Conservation (phyloP, 371 early-diverging fungal species). For the Cokeromyces recurvatus region DNA sequence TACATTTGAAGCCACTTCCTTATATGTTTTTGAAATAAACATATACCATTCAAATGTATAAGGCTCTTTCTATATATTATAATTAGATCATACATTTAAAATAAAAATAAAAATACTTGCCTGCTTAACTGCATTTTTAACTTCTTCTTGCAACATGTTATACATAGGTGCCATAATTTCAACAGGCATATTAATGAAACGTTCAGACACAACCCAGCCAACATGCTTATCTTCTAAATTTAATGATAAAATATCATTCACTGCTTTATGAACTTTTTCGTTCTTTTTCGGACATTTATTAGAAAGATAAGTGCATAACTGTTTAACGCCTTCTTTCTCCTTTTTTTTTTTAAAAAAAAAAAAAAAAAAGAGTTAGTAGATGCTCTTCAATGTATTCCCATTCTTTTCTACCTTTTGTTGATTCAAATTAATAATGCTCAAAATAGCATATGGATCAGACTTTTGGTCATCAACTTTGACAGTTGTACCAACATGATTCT, state of each 20-base stretch:
- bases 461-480: conserved; percentile 82
- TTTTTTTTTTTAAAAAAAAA: conserved; percentile 2
- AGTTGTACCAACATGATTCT: conserved; percentile 82
- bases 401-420: conserved; percentile 46
- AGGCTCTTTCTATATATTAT: conserved; percentile 50
- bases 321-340: conserved; percentile 52
- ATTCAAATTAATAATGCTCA: conserved; percentile 75
- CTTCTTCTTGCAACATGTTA: conserved; percentile 80
- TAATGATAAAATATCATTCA: conserved; percentile 47
- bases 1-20: conserved; percentile 63
- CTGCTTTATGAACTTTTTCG: conserved; percentile 28
- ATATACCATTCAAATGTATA: conserved; percentile 81
- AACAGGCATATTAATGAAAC: conserved; percentile 95
- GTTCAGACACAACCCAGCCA: conserved; percentile 81
- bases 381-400: background rate
- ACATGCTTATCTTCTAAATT: conserved; percentile 29
- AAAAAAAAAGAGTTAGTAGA: no score
- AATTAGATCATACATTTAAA: no score
- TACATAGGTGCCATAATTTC: conserved; percentile 89
- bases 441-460: conserved; percentile 87
- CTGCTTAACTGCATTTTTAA: conserved; percentile 71
- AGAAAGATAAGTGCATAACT: conserved; percentile 56
- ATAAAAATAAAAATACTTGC: no score
- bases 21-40: conserved; percentile 80
- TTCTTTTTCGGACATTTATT: conserved; percentile 61